Conservation (phyloP, 768 basidiomycete species). For the Hydnum rufescens region DNA sequence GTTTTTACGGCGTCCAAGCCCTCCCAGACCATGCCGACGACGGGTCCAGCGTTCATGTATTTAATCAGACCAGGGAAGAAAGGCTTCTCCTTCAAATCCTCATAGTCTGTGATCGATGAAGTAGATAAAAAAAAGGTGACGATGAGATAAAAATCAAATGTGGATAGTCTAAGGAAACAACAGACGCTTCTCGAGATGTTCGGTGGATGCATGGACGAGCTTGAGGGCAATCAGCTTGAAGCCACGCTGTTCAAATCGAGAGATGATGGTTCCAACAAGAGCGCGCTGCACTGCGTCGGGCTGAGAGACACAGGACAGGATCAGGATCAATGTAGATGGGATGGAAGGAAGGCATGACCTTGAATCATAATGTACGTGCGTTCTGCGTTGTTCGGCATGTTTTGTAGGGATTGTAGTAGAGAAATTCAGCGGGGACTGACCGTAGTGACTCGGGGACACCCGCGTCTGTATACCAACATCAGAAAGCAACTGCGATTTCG, state of each 20-base stretch:
- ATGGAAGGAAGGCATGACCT: constrained; percentile 29
- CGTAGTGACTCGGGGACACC: too few relatives aligned
- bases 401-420: constrained; percentile 3
- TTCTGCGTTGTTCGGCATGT: constrained; percentile 47
- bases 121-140: not conserved
- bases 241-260: constrained; percentile 92
- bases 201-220: constrained; percentile 55
- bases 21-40: constrained; percentile 91
- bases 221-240: constrained; percentile 95
- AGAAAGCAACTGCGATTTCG: not conserved
- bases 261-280: constrained; percentile 88
- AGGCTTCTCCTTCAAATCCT: constrained; percentile 77
- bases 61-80: constrained; percentile 96
- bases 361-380: constrained; percentile 99
- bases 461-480: too few relatives aligned
- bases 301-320: constrained; percentile 21
- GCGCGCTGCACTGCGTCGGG: constrained; percentile 98
- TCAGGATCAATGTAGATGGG: constrained; percentile 2
- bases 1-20: constrained; percentile 90
- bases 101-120: constrained; percentile 47
- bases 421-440: not conserved
- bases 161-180: not conserved
- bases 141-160: constrained; percentile 2
- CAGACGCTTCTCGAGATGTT: constrained; percentile 81
- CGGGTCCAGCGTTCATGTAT: constrained; percentile 93